These are phyloP conservation scores for Hyphopichia buzzinii DNA, from an alignment of 1,139 yeast species.

Conservation along the genomic window DNA sequence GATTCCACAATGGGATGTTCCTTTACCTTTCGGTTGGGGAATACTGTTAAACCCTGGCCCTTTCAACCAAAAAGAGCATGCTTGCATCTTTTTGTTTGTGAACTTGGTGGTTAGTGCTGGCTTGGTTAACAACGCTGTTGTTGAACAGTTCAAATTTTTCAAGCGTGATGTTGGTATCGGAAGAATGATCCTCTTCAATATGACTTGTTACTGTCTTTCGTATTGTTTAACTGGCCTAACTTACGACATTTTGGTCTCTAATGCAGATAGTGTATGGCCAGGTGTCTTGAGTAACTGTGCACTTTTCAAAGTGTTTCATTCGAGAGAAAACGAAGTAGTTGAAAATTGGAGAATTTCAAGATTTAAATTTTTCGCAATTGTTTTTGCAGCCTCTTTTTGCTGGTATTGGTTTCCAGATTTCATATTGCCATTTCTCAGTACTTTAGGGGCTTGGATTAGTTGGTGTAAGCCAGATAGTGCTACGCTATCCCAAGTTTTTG, in stretches of 20 bases:
- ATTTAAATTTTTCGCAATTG: constrained; percentile 10
- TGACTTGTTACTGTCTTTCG: constrained; percentile 5
- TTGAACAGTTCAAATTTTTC: constrained; percentile 20
- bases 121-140: constrained; percentile 12
- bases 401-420: constrained; percentile 15
- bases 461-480: constrained; percentile 9
- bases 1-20: constrained; percentile 15
- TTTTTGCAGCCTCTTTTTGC: constrained; percentile 3
- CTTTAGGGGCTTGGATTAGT: constrained; percentile 10
- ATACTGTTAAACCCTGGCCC: constrained; percentile 22
- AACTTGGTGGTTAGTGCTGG: constrained; percentile 12
- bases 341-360: constrained; percentile 5
- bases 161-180: constrained; percentile 16
- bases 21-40: constrained; percentile 7
- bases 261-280: constrained; percentile 39
- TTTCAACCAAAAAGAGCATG: constrained; percentile 20
- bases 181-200: constrained; percentile 11
- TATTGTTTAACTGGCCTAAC: constrained; percentile 9
- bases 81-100: constrained; percentile 10
- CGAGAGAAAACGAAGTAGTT: constrained; percentile 4
- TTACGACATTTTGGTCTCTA: constrained; percentile 31
- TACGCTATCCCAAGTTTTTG: constrained; percentile 42
- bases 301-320: constrained; percentile 11
- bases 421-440: constrained; percentile 17
- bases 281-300: constrained; percentile 32